Evolutionary conservation across 192 early-diverging fungal genomes (phyloP), one percentile per base, ranked within the genome.

Genomic region (Entomortierella beljakovae): DNA sequence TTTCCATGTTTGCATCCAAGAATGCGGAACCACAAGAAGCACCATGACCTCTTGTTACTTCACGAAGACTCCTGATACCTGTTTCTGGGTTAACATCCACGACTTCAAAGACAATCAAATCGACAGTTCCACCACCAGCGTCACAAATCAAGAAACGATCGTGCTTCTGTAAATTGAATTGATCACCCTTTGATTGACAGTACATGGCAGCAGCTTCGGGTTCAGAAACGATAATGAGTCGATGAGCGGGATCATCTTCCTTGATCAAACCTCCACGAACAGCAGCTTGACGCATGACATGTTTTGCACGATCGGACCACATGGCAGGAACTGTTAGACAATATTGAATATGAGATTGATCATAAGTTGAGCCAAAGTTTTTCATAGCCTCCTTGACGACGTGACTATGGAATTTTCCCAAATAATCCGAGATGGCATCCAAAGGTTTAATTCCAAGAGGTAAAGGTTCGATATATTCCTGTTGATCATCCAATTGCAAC

Each of bases 171-270:
- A 86, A 57, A 48, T 79, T 79, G 67, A 79, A 79, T 59, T 79
- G 75, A 50, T 87, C 81, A 18, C 84, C 82, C 62, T 84, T 85
- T 59, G 83, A 81, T 54, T 87, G 84, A 54, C 85, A 84, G 60
- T 88, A 88, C 50, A 88, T 69, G 48, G 87, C 87, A 15, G 82
- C 87, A 16, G 87, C 87, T 73, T 88, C 87, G 20, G 87, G 85
- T 59, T 85, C 82, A 7, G 84, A 83, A 50, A 84, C 84, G 28
- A 86, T 70, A 60, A 86, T 86, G 10, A 88, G 55, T 3, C 82
- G 74, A 61, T 88, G 81, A 18, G 81, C 83, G 13, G 82, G 83
- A 51, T 85, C 84, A 6, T 62, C 68, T 29, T 80, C 61, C 57
- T 51, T 57, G 40, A 86, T 83, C 53, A 89, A 61, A 52, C 81